These are phyloP conservation scores for Globisporangium cederbergense DNA, from an alignment of 352 stramenopile genomes.

Conservation along the genomic window DNA sequence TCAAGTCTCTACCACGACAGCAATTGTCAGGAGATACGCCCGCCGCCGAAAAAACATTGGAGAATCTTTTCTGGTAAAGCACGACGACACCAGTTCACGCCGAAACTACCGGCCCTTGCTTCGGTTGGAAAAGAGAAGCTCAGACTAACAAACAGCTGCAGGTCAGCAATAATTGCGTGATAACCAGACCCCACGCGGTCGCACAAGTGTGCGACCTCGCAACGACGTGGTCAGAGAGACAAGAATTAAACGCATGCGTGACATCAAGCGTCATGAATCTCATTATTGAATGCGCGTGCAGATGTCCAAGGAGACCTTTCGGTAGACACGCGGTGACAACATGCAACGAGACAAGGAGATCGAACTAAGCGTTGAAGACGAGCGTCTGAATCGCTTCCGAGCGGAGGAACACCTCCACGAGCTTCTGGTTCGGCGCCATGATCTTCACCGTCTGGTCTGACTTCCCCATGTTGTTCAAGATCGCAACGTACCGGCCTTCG, in stretches of 20 bases:
- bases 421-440: conserved; percentile 30
- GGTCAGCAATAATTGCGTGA: too few relatives aligned
- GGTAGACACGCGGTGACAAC: not conserved
- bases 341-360: not conserved
- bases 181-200: too few relatives aligned
- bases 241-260: too few relatives aligned
- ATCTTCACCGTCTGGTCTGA: conserved; percentile 38
- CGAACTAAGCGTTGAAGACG: conserved; percentile 32
- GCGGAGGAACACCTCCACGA: conserved; percentile 32
- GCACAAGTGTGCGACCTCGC: too few relatives aligned
- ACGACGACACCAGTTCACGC: not conserved
- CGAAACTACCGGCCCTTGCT: not conserved
- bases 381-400: conserved; percentile 44
- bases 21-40: not conserved
- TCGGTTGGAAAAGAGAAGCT: too few relatives aligned
- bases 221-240: too few relatives aligned
- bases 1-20: not conserved
- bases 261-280: too few relatives aligned
- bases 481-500: conserved; percentile 24
- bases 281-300: too few relatives aligned
- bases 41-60: too few relatives aligned
- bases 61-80: not conserved
- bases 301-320: too few relatives aligned
- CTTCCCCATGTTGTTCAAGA: conserved; percentile 35
- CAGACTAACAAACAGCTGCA: too few relatives aligned